Base-by-base conservation (phyloP, 495 filamentous ascomycete species). In the Penicillium macrosclerotiorum region DNA sequence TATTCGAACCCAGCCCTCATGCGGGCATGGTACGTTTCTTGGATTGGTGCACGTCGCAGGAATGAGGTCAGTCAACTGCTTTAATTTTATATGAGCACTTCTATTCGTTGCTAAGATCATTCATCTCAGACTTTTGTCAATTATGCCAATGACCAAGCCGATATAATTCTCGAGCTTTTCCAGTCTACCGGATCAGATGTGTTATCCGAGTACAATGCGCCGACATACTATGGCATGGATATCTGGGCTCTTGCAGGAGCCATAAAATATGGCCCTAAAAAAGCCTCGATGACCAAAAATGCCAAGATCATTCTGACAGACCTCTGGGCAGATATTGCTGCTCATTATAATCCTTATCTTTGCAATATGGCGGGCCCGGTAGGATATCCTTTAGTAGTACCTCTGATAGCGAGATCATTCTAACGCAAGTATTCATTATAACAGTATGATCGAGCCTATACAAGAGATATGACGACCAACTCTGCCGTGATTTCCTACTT, bases 331-430 rank as follows among this genome's bases (percentile, higher is more conserved):
- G 56, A 60, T 40, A 63, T 63, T 36, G 52, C 56, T 2, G 38
- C 49, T 30, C 59, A 63, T 44, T 63, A 60, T 27, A 63, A 57
- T 23, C 49, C 56, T 7, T 63, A 63, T 29, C 57, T 60, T 29
- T 43, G 17, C 1, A 36, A 37, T 3, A 52, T 55, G 42, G 49
- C 48, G 2, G 52, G 52, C 6, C 52, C 52, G 18, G 52, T 55
- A 42, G 8, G 42, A 33, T 20, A 18, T 27, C 14, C 32, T 16
- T 14, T 35, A 17, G 47, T n/a, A n/a, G n/a, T n/a, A 5, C 26
- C 5, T 6, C 7, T 22, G 13, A 11, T 11, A 42, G 12, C 7
- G 8, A 4, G 5, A 2, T 1, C 12, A 16, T 16, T 4, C 47
- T 51, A 45, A 51, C 41, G 43, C 16, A 40, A 49, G n/a, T n/a